Percentiles rank a stretch among this genome's conserved stretches.
Conservation (phyloP, 805 yeast genomes). For the Monosporozyma siamensis region DNA sequence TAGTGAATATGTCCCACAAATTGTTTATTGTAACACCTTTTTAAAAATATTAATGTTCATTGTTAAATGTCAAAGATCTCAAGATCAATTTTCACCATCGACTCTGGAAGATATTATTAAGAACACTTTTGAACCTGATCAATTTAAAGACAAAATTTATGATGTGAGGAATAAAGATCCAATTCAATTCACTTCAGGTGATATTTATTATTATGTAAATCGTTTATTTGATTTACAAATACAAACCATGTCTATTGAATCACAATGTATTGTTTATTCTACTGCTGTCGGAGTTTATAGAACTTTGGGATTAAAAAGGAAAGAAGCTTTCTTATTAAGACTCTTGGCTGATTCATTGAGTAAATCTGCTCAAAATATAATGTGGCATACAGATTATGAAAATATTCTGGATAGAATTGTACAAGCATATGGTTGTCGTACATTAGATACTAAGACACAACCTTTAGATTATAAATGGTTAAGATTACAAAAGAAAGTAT, state of each 20-base stretch:
- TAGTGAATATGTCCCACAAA: conserved; percentile 74
- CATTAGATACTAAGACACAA: conserved; percentile 30
- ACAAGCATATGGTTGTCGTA: conserved; percentile 37
- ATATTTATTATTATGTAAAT: conserved; percentile 42
- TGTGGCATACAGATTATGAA: conserved; percentile 29
- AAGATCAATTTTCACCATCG: neutral
- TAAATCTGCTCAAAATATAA: conserved; percentile 29
- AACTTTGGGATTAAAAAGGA: conserved; percentile 52
- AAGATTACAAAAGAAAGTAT: conserved; percentile 45
- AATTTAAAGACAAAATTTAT: neutral
- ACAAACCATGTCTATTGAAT: conserved; percentile 36
- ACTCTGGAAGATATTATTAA: neutral
- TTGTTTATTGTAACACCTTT: conserved; percentile 65
- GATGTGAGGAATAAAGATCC: neutral
- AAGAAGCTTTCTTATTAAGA: conserved; percentile 59
- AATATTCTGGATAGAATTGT: conserved; percentile 42
- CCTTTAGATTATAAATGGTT: conserved; percentile 41
- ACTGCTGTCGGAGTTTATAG: conserved; percentile 57
- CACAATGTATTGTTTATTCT: conserved; percentile 56
- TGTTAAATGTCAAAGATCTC: conserved; percentile 40
- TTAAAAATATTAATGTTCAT: conserved; percentile 55
- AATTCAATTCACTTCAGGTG: conserved; percentile 20
- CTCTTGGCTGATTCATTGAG: conserved; percentile 47
- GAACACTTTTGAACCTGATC: neutral
- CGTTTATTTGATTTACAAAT: conserved; percentile 39